Evolutionary conservation across 805 yeast species (phyloP).

Genomic region (Hanseniaspora taiwanica): DNA sequence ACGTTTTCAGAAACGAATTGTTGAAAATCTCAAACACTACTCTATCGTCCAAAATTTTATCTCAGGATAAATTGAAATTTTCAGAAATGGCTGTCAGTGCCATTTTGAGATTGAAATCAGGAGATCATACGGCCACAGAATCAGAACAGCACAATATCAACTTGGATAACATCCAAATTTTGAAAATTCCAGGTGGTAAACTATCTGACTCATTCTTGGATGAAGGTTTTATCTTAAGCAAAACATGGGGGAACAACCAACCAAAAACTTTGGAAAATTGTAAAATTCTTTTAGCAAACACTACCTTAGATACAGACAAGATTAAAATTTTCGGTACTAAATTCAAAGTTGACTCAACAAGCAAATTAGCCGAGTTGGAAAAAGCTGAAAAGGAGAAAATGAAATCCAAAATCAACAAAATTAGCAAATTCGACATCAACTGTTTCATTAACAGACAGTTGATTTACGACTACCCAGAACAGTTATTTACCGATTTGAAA

Average conservation of each 20-base stretch:
- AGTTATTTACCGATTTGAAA: conserved; percentile 72
- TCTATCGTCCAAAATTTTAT: conserved; percentile 77
- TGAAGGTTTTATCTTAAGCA: conserved; percentile 88
- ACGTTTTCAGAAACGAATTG: conserved; percentile 59
- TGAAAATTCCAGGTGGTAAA: conserved; percentile 88
- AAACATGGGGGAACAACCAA: conserved; percentile 88
- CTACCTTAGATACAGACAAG: conserved; percentile 93
- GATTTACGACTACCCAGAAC: conserved; percentile 97
- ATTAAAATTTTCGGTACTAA: conserved; percentile 97
- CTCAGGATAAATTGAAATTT: conserved; percentile 89
- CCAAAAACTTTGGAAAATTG: conserved; percentile 78
- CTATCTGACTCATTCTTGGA: conserved; percentile 85
- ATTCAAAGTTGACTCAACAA: conserved; percentile 89
- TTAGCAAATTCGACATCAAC: conserved; percentile 74
- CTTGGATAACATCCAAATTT: conserved; percentile 83
- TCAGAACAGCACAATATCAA: conserved; percentile 22
- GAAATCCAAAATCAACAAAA: conserved; percentile 80
- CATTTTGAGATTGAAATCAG: conserved; percentile 71
- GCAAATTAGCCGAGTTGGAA: conserved; percentile 87
- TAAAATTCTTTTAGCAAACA: conserved; percentile 82
- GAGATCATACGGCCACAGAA: conserved; percentile 29
- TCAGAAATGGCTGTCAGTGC: conserved; percentile 91
- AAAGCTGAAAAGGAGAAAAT: conserved; percentile 89
- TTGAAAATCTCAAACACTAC: conserved; percentile 86
- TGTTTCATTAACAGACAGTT: conserved; percentile 92